Conservation (phyloP, 2,329 filamentous ascomycete species). For the Diaporthe helianthi region DNA sequence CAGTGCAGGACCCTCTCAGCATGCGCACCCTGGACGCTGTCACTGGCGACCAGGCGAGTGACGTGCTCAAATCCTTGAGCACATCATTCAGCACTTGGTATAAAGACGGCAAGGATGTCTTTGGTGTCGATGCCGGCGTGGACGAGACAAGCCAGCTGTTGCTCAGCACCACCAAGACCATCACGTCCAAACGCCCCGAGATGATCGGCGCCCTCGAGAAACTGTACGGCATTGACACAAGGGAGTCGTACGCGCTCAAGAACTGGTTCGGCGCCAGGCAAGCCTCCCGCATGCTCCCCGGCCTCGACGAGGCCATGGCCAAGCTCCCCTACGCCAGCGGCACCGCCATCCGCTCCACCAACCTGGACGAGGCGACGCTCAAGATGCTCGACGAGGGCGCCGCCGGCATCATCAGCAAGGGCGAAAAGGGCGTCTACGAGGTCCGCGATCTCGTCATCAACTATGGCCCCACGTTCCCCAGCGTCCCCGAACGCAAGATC, state of each 20-base stretch:
- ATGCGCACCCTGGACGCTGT: not conserved
- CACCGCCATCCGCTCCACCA: not conserved
- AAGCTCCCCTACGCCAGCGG: not conserved
- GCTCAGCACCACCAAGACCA: not conserved
- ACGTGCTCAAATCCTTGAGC: not conserved
- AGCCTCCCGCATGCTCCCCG: not conserved
- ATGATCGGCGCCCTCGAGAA: not conserved
- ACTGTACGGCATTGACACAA: not conserved
- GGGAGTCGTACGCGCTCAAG: not conserved
- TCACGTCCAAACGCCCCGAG: not conserved
- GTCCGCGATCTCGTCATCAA: not conserved
- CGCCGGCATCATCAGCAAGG: not conserved
- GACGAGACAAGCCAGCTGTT: not conserved
- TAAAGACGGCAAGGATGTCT: not conserved
- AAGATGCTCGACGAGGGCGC: constrained; percentile 1
- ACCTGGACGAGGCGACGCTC: not conserved
- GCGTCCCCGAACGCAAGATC: not conserved
- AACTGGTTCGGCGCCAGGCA: not conserved
- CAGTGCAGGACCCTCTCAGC: not conserved
- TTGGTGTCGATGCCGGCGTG: not conserved
- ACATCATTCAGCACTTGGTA: not conserved
- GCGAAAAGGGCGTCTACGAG: not conserved
- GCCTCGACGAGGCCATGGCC: not conserved
- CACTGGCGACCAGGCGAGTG: not conserved
- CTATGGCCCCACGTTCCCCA: not conserved